These are phyloP conservation scores for Saccharomyces hybrid DNA, from an alignment of 1,139 yeast genomes.

Conservation along the genomic window DNA sequence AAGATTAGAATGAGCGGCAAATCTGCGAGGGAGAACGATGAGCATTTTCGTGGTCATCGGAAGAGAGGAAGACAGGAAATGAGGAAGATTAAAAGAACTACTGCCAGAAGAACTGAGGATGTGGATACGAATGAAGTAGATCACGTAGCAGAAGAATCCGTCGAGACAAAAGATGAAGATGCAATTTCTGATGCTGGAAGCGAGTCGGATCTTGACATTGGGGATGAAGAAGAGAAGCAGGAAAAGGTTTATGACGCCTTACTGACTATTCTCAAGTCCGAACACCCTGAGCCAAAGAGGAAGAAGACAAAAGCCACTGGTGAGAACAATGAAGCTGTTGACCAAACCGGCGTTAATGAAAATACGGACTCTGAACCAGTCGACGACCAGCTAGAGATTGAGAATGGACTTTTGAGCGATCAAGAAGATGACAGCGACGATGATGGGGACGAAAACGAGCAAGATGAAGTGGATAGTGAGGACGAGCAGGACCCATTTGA, in stretches of 20 bases:
- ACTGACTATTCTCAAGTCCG: constrained; percentile 57
- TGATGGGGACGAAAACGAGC: constrained; percentile 21
- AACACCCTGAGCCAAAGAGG: constrained; percentile 32
- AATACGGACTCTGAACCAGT: constrained; percentile 29
- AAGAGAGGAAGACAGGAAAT: constrained; percentile 54
- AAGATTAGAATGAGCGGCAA: constrained; percentile 2
- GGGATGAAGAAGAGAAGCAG: constrained; percentile 20
- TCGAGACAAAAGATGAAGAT: constrained; percentile 11
- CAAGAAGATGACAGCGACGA: constrained; percentile 31
- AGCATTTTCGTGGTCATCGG: constrained; percentile 3
- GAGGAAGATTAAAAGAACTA: constrained; percentile 51
- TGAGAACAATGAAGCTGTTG: constrained; percentile 30
- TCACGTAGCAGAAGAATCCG: constrained; percentile 4
- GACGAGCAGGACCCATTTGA: constrained; percentile 53
- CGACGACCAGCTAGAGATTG: constrained; percentile 18
- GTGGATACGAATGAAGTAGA: constrained; percentile 11
- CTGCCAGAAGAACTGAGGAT: constrained; percentile 32
- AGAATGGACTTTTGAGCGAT: constrained; percentile 14
- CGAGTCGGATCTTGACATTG: constrained; percentile 8
- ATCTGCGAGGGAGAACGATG: constrained; percentile 5
- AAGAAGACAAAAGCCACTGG: constrained; percentile 33
- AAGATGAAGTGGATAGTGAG: constrained; percentile 31
- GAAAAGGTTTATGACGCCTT: constrained; percentile 67
- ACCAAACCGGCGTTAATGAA: constrained; percentile 33
- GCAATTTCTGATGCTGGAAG: constrained; percentile 20